A percentile compares a stretch with the other conserved stretches of the same genome.
phyloP scores from a whole-genome alignment of 345 rosid genomes.

The Aegle marmelos region DNA sequence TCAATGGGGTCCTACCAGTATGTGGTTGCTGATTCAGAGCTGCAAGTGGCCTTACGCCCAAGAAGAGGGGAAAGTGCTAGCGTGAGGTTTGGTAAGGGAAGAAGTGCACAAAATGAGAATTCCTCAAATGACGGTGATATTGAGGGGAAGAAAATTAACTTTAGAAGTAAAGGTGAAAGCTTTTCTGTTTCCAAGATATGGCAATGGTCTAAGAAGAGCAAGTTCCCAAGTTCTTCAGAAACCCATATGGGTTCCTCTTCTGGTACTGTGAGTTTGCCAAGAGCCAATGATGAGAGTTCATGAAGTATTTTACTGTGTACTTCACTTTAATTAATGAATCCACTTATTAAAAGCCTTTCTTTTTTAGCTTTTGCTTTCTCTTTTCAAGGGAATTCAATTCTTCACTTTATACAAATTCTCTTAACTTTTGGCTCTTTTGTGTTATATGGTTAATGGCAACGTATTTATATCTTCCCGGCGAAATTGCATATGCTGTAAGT shows the following conservation, averaged over 20 bases:
- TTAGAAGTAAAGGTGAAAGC: conserved; percentile 85
- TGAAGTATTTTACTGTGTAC: conserved; percentile 38
- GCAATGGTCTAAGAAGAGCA: conserved; percentile 85
- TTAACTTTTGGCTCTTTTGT: neutral
- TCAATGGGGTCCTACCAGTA: conserved; percentile 62
- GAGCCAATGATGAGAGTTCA: conserved; percentile 37
- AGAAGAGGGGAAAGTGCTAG: conserved; percentile 25
- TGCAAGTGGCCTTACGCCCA: conserved; percentile 54
- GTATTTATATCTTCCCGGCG: neutral
- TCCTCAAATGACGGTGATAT: conserved; percentile 39
- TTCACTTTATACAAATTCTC: conserved; percentile 7
- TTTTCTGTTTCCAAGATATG: conserved; percentile 90
- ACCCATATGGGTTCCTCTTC: conserved; percentile 30
- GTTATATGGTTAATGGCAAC: conserved; percentile 3
- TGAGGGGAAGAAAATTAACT: conserved; percentile 77
- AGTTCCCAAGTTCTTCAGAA: conserved; percentile 41
- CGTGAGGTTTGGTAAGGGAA: conserved; percentile 31
- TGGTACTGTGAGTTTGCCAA: conserved; percentile 30
- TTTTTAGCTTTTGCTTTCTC: conserved; percentile 16
- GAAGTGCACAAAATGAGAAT: conserved; percentile 38
- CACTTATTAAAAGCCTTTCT: conserved; percentile 19
- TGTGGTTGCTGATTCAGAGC: conserved; percentile 67
- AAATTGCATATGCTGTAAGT: neutral
- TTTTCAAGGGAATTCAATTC: conserved; percentile 21
- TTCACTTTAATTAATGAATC: conserved; percentile 26